A percentile compares a stretch with the other conserved stretches of the same genome.
Conservation (phyloP, 352 stramenopile species). For the Globisporangium mamillatum region DNA sequence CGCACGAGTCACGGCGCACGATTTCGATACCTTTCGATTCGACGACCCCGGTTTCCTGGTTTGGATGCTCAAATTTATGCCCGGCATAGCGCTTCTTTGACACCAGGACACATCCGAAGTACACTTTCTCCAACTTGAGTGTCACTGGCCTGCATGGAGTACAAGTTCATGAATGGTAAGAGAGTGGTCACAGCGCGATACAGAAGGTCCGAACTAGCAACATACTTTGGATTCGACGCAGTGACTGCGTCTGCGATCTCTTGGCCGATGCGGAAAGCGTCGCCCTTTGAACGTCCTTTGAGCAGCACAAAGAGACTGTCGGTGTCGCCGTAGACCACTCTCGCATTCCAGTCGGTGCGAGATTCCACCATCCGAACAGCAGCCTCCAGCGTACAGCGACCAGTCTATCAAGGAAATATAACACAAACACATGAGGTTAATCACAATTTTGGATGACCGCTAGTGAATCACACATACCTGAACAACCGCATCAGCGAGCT, state of each 20-base stretch:
- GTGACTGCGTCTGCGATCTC: constrained; percentile 90
- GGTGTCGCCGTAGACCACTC: constrained; percentile 97
- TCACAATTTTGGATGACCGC: neutral
- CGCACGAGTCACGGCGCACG: constrained; percentile 91
- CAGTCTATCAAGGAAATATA: constrained; percentile 36
- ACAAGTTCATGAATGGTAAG: too few species aligned
- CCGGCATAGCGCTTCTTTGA: constrained; percentile 96
- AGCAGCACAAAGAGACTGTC: constrained; percentile 99
- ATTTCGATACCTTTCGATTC: constrained; percentile 94
- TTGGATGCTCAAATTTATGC: constrained; percentile 73
- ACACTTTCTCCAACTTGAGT: constrained; percentile 91
- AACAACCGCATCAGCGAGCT: constrained; percentile 98
- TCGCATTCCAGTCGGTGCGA: constrained; percentile 79
- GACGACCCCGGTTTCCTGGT: constrained; percentile 49
- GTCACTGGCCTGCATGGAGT: constrained; percentile 52
- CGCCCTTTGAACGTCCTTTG: constrained; percentile 87
- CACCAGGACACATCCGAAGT: constrained; percentile 89
- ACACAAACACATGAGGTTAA: neutral
- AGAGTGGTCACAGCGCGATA: too few species aligned
- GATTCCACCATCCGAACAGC: constrained; percentile 91
- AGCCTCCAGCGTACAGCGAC: constrained; percentile 91
- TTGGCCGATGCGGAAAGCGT: constrained; percentile 94
- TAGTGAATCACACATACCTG: constrained; percentile 51
- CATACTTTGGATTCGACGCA: constrained; percentile 76
- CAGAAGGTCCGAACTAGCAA: too few species aligned